Percentiles rank a stretch among this genome's conserved stretches.
phyloP scores from a whole-genome alignment of 2,329 filamentous ascomycete species.

The Fusarium miscanthi region DNA sequence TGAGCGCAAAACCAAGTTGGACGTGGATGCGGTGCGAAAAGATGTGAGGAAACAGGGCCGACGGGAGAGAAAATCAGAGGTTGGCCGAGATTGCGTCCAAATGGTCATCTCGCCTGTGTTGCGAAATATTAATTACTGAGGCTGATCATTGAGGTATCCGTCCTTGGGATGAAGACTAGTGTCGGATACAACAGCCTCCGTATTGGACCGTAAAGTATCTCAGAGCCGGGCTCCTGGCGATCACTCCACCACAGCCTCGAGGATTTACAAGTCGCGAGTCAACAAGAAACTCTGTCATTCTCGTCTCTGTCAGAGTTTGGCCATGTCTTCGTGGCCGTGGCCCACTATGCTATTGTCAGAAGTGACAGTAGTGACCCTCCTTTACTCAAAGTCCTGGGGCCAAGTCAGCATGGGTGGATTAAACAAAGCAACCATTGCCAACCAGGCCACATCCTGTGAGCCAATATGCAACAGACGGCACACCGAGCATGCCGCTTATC shows the following conservation, averaged over 20 bases:
- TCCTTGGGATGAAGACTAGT: constrained; percentile 24
- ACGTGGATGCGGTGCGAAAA: constrained; percentile 26
- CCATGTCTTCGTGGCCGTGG: constrained; percentile 31
- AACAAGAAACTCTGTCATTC: constrained; percentile 16
- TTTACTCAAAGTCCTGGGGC: constrained; percentile 28
- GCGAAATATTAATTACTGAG: constrained; percentile 21
- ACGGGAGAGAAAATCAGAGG: constrained; percentile 27
- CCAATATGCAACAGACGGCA: constrained; percentile 43
- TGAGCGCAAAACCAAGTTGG: constrained; percentile 44
- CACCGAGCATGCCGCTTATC: constrained; percentile 42
- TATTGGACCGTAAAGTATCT: constrained; percentile 27
- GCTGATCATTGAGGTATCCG: constrained; percentile 39
- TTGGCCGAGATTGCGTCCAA: constrained; percentile 41
- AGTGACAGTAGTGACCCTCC: constrained; percentile 36
- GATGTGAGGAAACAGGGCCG: constrained; percentile 17
- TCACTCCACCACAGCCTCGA: constrained; percentile 19
- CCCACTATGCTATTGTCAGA: constrained; percentile 28
- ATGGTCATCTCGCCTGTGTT: constrained; percentile 33
- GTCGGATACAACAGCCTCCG: constrained; percentile 12
- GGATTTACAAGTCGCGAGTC: constrained; percentile 11
- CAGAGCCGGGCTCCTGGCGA: constrained; percentile 31
- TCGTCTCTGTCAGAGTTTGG: constrained; percentile 13
- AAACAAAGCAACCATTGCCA: constrained; percentile 37
- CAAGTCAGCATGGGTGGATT: constrained; percentile 44
- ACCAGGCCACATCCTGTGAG: constrained; percentile 37